Base-by-base conservation (phyloP, 768 basidiomycete species). In the Ephemerocybe angulata region DNA sequence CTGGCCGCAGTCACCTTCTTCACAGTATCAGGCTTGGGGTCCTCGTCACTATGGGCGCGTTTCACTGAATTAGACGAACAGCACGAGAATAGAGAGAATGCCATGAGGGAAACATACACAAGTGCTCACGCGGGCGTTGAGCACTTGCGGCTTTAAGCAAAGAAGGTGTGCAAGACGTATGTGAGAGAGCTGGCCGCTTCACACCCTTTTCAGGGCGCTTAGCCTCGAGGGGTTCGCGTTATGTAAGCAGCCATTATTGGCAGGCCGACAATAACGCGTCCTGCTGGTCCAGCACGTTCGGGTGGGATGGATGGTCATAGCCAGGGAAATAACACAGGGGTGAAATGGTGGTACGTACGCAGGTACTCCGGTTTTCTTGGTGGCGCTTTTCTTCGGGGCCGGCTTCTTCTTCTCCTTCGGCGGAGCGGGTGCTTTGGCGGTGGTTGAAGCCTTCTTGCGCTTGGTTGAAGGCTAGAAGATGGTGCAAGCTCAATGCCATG, bases 1-100 rank as follows among this genome's bases (percentile, higher is more conserved):
- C 25, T 21, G 12, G 31, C 42, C 19, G 10, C 35, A 52, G 24
- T 27, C 41, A 3, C 31, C 3, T 10, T 17, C 38, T 68, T 67
- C 61, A 68, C 69, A 19, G 13, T 50, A 58, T 67, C 69, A n/a
- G 59, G 61, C 17, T 61, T 62, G 25, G 67, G 66, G 58, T 74
- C 73, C 57, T 76, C 77, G 63, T 82, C 76, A 64, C 82, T 83
- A 71, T 75, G 71, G 61, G 71, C 64, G 69, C 72, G 69, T 67
- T 75, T 73, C 59, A 72, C 55, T 63, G 72, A 68, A 72, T 80
- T 74, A 79, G 84, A 80, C 69, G 75, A 75, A 66, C 83, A 88
- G 70, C 86, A 87, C 67, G 86, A 67, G 37, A 87, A 67, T 60
- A 79, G 81, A 62, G 75, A 78, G 67, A 85, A 71, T 69, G 67